Conservation (phyloP, 352 stramenopile species). For the Pelagophyceae sp. region DNA sequence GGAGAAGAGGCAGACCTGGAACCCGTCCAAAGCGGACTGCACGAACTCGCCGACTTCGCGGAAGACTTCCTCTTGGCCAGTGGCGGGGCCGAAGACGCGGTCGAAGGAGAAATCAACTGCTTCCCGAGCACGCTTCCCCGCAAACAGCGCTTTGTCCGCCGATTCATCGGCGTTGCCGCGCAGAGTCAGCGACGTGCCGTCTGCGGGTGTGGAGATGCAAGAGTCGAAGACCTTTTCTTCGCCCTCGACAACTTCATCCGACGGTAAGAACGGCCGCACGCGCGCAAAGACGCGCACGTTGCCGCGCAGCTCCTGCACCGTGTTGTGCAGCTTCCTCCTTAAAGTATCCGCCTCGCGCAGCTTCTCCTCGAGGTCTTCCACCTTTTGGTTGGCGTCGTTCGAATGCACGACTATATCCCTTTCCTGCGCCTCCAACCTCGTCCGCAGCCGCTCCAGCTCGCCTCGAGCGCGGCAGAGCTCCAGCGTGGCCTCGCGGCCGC, state of each 20-base stretch:
- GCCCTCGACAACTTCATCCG: conserved; percentile 43
- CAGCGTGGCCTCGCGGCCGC: conserved; percentile 7
- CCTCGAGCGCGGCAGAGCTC: conserved; percentile 24
- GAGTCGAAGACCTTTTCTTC: conserved; percentile 15
- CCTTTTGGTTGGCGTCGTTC: conserved; percentile 45
- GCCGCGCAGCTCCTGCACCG: conserved; percentile 96
- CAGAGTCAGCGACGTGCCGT: not conserved
- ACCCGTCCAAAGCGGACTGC: conserved; percentile 89
- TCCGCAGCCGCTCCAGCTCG: conserved; percentile 31
- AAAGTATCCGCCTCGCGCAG: conserved; percentile 58
- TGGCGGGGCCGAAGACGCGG: conserved; percentile 82
- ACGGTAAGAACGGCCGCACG: conserved; percentile 75
- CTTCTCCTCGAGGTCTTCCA: conserved; percentile 53
- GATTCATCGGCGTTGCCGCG: conserved; percentile 32
- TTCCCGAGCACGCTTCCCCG: conserved; percentile 28
- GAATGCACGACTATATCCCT: conserved; percentile 15
- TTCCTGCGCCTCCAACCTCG: conserved; percentile 25
- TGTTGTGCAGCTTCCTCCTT: conserved; percentile 93
- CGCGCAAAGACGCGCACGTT: conserved; percentile 97
- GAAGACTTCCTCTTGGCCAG: conserved; percentile 90
- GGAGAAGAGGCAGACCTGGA: conserved; percentile 89
- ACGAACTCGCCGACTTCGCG: conserved; percentile 93
- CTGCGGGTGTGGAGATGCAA: not conserved
- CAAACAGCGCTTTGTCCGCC: not conserved
- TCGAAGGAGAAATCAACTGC: conserved; percentile 85